Evolutionary conservation across 495 filamentous ascomycete genomes (phyloP).

Genomic region (Aspergillus saccharolyticus): DNA sequence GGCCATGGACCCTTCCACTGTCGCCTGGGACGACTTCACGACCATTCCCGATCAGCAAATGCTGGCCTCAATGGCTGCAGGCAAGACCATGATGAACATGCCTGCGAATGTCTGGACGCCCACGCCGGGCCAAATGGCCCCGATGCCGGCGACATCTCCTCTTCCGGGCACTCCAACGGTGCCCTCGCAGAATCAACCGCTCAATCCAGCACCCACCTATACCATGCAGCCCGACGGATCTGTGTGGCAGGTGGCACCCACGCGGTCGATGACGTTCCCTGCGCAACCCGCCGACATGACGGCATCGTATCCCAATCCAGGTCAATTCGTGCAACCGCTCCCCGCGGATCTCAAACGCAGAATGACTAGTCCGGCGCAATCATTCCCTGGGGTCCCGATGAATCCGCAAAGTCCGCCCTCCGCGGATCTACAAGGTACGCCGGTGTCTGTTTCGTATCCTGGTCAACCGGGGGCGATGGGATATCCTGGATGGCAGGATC

Average conservation of each 20-base stretch:
- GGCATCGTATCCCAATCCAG: conserved; percentile 23
- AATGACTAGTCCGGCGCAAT: conserved; percentile 41
- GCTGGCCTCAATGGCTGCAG: conserved; percentile 32
- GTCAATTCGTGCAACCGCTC: conserved; percentile 31
- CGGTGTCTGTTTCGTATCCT: conserved; percentile 33
- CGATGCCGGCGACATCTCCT: conserved; percentile 25
- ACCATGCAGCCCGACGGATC: conserved; percentile 37
- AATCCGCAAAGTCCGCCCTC: conserved; percentile 30
- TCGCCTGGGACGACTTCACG: conserved; percentile 40
- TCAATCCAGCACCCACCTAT: conserved; percentile 28
- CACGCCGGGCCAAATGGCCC: conserved; percentile 20
- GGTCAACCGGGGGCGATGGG: conserved; percentile 30
- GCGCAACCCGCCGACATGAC: conserved; percentile 28
- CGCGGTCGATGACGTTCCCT: conserved; percentile 39
- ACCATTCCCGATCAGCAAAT: conserved; percentile 39
- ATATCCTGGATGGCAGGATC: conserved; percentile 34
- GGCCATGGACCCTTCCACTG: conserved; percentile 30
- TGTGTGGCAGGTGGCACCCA: conserved; percentile 36
- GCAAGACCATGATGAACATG: conserved; percentile 39
- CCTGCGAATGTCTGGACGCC: conserved; percentile 30
- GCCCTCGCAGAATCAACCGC: conserved; percentile 29
- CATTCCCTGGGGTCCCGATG: conserved; percentile 18
- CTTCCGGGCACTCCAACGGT: conserved; percentile 35
- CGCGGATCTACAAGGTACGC: conserved; percentile 25
- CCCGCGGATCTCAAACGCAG: conserved; percentile 37